phyloP scores from a whole-genome alignment of 1,284 basidiomycete species.

The Prillingera fragicola region DNA sequence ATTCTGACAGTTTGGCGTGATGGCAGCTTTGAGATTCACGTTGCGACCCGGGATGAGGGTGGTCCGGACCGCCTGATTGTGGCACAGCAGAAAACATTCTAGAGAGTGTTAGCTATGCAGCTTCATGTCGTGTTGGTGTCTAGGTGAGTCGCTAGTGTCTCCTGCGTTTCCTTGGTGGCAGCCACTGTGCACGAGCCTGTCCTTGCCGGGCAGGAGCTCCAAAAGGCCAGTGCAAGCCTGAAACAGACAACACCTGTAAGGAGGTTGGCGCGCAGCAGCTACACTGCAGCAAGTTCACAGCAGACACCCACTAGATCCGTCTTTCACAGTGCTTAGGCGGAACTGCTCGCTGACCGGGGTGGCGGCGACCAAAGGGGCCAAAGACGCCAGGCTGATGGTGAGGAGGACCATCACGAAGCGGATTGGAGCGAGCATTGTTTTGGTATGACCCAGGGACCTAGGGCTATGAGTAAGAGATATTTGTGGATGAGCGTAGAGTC shows the following conservation, averaged over 20 bases:
- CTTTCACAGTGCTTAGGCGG: slow-evolving; percentile 11
- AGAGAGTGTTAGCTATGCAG: background rate
- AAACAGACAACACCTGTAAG: too few relatives aligned
- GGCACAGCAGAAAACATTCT: slow-evolving; percentile 32
- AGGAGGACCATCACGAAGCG: too few relatives aligned
- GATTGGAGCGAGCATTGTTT: too few relatives aligned
- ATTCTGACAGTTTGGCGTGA: slow-evolving; percentile 27
- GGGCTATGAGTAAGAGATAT: too few relatives aligned
- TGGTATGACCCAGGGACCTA: too few relatives aligned
- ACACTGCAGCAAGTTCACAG: background rate
- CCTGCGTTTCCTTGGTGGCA: too few relatives aligned
- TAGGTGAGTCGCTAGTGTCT: background rate
- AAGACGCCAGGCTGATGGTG: too few relatives aligned
- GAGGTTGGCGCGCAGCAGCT: too few relatives aligned
- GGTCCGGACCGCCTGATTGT: slow-evolving; percentile 6
- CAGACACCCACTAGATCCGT: slow-evolving; percentile 21
- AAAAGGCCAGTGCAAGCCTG: too few relatives aligned
- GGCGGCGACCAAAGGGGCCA: slow-evolving; percentile 14
- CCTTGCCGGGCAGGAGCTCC: too few relatives aligned
- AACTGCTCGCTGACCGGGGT: slow-evolving; percentile 9
- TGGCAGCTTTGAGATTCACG: slow-evolving; percentile 11
- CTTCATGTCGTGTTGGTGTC: background rate
- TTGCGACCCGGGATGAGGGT: slow-evolving; percentile 16
- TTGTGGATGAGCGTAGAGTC: too few relatives aligned
- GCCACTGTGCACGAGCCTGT: too few relatives aligned